Evolutionary conservation across 495 filamentous ascomycete genomes (phyloP).

Genomic region (Penicillium samsonianum): DNA sequence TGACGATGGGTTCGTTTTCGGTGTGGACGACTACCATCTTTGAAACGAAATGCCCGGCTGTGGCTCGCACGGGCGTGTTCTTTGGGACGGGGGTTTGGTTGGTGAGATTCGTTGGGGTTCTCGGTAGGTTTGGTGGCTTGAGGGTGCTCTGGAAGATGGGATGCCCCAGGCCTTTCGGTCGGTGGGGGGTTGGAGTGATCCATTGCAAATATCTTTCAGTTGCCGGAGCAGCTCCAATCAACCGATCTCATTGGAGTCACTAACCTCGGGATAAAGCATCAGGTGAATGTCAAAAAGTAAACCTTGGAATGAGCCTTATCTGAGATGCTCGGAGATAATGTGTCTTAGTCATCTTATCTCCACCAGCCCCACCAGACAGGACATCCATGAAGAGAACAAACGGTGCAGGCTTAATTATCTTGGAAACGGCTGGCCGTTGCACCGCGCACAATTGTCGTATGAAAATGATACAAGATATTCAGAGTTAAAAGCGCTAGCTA

Average conservation of each 20-base stretch:
- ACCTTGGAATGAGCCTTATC: not conserved
- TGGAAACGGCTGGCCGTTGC: too few species aligned
- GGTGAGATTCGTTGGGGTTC: not conserved
- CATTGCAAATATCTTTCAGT: not conserved
- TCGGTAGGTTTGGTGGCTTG: not conserved
- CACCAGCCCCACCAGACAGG: not conserved
- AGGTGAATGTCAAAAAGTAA: not conserved
- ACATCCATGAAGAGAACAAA: too few species aligned
- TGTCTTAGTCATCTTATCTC: conserved; percentile 8
- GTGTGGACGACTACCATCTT: conserved; percentile 15
- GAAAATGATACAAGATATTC: too few species aligned
- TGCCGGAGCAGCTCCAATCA: not conserved
- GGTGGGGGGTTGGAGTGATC: not conserved
- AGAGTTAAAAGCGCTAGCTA: too few species aligned
- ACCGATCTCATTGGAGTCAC: not conserved
- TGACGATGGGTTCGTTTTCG: conserved; percentile 26
- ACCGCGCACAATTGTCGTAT: too few species aligned
- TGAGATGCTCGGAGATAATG: not conserved
- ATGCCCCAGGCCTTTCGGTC: not conserved
- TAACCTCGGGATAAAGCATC: too few species aligned
- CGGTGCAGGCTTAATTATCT: too few species aligned
- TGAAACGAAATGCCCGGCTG: conserved; percentile 1
- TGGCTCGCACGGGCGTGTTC: not conserved
- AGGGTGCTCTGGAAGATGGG: not conserved
- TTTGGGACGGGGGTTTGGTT: not conserved